phyloP scores from a whole-genome alignment of 208 protist species.

The Phytomonas francai region DNA sequence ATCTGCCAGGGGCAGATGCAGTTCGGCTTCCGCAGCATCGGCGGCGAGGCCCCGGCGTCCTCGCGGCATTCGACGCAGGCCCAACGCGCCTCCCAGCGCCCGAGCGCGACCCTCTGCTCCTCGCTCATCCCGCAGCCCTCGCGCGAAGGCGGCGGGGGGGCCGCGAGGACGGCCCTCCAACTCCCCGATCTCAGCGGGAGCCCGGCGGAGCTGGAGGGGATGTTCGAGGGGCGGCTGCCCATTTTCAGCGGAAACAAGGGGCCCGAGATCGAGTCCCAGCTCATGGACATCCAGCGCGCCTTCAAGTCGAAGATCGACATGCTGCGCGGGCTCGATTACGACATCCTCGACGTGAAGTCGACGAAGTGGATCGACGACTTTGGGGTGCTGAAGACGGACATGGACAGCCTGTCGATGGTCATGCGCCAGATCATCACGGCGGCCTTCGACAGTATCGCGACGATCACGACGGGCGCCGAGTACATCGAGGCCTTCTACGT shows the following conservation, averaged over 20 bases:
- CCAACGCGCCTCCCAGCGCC: conserved; percentile 1
- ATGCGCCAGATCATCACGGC: conserved; percentile 95
- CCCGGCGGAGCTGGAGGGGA: conserved; percentile 16
- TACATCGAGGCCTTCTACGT: conserved; percentile 95
- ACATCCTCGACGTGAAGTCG: conserved; percentile 96
- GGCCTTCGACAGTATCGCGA: conserved; percentile 92
- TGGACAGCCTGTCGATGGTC: conserved; percentile 96
- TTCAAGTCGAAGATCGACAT: conserved; percentile 90
- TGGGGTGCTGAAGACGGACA: conserved; percentile 91
- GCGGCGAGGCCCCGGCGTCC: conserved; percentile 4
- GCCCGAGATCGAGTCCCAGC: conserved; percentile 91
- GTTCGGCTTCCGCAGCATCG: conserved; percentile 86
- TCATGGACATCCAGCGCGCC: conserved; percentile 93
- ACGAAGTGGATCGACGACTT: conserved; percentile 97
- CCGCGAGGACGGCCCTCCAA: conserved; percentile 30
- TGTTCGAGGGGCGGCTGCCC: conserved; percentile 78
- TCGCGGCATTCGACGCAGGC: background rate
- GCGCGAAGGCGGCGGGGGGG: conserved; percentile 16
- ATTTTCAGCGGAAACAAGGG: conserved; percentile 93
- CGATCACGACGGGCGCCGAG: conserved; percentile 88
- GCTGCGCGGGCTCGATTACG: conserved; percentile 90
- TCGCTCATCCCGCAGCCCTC: conserved; percentile 8
- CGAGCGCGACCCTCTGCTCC: conserved; percentile 12
- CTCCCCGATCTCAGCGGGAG: conserved; percentile 37
- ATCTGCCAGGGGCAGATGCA: conserved; percentile 96